These are phyloP conservation scores for Colletotrichum sp. DNA, from an alignment of 2,329 filamentous ascomycete species.

Conservation along the genomic window DNA sequence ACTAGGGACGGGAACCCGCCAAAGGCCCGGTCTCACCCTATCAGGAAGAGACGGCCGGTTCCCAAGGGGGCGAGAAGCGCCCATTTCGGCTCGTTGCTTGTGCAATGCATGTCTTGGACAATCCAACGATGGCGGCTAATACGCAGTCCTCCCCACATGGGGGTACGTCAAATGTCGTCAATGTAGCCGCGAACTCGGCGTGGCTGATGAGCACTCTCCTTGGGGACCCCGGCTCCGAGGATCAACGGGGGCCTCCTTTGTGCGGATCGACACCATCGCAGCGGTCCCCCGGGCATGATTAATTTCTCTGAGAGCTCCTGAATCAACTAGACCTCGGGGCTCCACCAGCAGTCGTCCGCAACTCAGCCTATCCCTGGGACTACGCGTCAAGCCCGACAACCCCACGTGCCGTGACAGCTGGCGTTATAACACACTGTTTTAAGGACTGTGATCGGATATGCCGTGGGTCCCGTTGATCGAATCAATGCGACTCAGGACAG, in stretches of 20 bases:
- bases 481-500: background rate
- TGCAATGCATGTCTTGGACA: slow-evolving; percentile 7
- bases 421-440: slow-evolving; percentile 2
- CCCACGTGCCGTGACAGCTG: slow-evolving; percentile 12
- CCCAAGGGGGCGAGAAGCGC: slow-evolving; percentile 1
- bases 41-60: background rate
- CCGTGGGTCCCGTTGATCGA: background rate
- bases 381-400: background rate
- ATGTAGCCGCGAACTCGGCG: background rate
- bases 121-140: background rate
- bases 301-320: slow-evolving; percentile 15
- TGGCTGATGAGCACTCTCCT: slow-evolving; percentile 4
- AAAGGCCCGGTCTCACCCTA: background rate
- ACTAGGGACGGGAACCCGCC: background rate
- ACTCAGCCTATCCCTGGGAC: background rate
- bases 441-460: background rate
- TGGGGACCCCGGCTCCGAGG: background rate
- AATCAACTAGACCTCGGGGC: background rate
- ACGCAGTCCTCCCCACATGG: background rate
- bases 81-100: background rate
- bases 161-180: background rate
- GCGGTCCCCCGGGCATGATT: background rate
- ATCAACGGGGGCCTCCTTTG: background rate
- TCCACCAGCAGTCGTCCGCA: background rate
- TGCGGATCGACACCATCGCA: background rate